A percentile compares a stretch with the other conserved stretches of the same genome.
These are phyloP conservation scores for Trypanosoma grayi DNA, from an alignment of 208 protist genomes.

Conservation along the genomic window DNA sequence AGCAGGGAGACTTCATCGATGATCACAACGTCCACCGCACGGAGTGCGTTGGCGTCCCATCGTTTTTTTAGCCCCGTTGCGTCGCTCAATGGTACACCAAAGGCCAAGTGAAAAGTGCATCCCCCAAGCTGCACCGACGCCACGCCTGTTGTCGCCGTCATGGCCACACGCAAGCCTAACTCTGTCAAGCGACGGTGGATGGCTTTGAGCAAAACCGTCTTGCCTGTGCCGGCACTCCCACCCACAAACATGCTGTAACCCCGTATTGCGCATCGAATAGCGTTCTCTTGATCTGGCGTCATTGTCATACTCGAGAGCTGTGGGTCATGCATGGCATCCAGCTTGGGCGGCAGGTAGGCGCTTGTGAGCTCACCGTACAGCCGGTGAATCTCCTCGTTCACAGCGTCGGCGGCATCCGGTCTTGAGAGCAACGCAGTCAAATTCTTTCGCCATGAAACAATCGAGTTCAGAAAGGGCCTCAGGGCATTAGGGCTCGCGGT, in stretches of 20 bases:
- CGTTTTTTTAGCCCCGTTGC: constrained; percentile 3
- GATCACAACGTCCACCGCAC: constrained; percentile 87
- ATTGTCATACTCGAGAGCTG: constrained; percentile 32
- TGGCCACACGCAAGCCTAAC: constrained; percentile 72
- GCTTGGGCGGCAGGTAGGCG: constrained; percentile 75
- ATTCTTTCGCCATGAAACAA: constrained; percentile 38
- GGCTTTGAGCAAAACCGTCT: constrained; percentile 85
- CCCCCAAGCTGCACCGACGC: constrained; percentile 88
- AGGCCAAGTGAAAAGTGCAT: constrained; percentile 90
- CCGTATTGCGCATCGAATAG: constrained; percentile 49
- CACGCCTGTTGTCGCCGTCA: constrained; percentile 89
- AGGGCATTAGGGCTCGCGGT: constrained; percentile 17
- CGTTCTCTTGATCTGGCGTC: constrained; percentile 74
- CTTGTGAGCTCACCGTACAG: constrained; percentile 47
- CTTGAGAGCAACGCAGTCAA: constrained; percentile 46
- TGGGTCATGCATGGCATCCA: constrained; percentile 64
- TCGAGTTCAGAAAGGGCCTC: constrained; percentile 23
- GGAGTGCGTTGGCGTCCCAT: constrained; percentile 82
- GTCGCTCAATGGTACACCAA: constrained; percentile 57
- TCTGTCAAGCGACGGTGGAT: constrained; percentile 61
- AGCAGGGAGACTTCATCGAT: constrained; percentile 93
- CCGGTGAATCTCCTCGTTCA: constrained; percentile 44
- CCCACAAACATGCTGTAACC: constrained; percentile 83
- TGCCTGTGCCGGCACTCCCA: constrained; percentile 88
- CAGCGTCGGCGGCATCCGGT: constrained; percentile 42